Base-by-base conservation (phyloP, 805 yeast species). In the Myxozyma kluyveri region DNA sequence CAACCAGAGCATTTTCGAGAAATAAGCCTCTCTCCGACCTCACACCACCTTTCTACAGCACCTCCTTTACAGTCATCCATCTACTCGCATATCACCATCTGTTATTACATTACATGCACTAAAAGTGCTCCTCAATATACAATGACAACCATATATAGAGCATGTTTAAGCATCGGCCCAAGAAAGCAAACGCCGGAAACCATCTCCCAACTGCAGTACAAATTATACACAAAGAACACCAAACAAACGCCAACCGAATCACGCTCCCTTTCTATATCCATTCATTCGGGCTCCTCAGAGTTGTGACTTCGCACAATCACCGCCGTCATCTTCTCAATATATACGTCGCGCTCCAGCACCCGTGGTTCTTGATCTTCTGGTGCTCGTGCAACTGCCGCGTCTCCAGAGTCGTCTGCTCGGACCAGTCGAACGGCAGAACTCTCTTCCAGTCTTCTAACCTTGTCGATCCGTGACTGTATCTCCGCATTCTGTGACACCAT, bases 291-390 rank as follows among this genome's bases (percentile, higher is more conserved):
- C 7, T 54, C 56, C 6, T 37, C 19, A 3, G 31, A 45, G 5
- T 42, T 27, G 21, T 35, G 32, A 24, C 19, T 42, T n/a, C 42
- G 44, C 23, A 55, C 54, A 17, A 56, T 52, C 48, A 56, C 33
- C 18, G 60, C 60, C 32, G 60, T 53, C 60, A 56, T 56, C 35
- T 46, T 56, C 31, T 56, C 60, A 22, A 56, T 49, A 29, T 56
- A 56, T n/a, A 56, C 42, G 7, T 49, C 54, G 14, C 60, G 49
- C 29, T 52, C 60, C 5, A 54, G 36, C 7, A 36, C 36, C 21
- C 31, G 22, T 29, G 33, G 33, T 10, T 12, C 39, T 3, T 27
- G 31, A 23, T 57, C 19, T 27, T 50, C 40, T 5, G 38, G 18
- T n/a, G 18, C 18, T 17, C 27, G 5, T 12, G 24, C 51, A 10